Evolutionary conservation across 2,329 filamentous ascomycete species (phyloP), one percentile per base, ranked within the genome.

Genomic region (Xylariaceae sp.): DNA sequence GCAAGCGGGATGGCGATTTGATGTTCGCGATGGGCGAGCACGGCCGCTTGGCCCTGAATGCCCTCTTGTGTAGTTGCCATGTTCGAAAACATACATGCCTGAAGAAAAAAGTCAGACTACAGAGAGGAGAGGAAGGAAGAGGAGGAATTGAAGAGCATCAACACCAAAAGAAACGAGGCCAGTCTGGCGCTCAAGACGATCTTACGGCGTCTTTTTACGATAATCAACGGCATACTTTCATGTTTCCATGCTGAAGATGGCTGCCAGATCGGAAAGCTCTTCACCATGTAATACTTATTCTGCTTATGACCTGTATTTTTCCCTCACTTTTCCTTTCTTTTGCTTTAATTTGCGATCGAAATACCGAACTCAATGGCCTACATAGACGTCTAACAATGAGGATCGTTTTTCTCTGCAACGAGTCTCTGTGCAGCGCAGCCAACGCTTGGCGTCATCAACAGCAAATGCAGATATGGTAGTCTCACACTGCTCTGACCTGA

Each of bases 211-310:
- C 46, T 50, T 60, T 60, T 68, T 66, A 69, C 64, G 67, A 69
- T 68, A 68, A 68, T 69, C 64, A 55, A 64, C 62, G 64, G 61
- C 60, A 65, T 64, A 62, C 60, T 59, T 60, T 61, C 56, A 59
- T 61, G 60, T 60, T 60, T 60, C 43, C 54, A 61, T 62, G 62
- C 63, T 56, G 51, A 55, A 52, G 57, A 59, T 59, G 60, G 56
- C 57, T 60, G 59, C 56, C 53, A 53, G 57, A 59, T 56, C 37
- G 61, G 65, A 64, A 64, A 68, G 65, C 69, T 71, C 67, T 72
- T 74, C 67, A 72, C 71, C 71, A 75, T 77, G 74, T 77, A 77
- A 74, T 77, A 76, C 70, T 70, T 72, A 66, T 68, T 69, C 29
- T 69, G 69, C 69, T 69, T 69, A 67, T 65, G 65, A 66, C 63